These are phyloP conservation scores for Chaetomium strumarium DNA, from an alignment of 2,329 filamentous ascomycete species.

Conservation along the genomic window DNA sequence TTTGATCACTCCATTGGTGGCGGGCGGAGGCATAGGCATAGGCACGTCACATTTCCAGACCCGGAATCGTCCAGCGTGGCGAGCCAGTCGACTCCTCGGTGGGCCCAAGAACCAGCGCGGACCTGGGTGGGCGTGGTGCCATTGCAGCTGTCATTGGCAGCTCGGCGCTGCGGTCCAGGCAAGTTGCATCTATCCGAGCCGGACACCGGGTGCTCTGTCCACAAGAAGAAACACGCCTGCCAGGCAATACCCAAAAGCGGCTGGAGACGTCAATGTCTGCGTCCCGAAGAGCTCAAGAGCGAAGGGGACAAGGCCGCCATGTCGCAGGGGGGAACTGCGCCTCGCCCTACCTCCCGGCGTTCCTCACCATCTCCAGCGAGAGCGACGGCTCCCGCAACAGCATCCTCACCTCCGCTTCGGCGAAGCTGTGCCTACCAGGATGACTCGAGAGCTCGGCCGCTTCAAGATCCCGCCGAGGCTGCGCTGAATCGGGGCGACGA, in stretches of 20 bases:
- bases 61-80: conserved; percentile 21
- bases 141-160: conserved; percentile 15
- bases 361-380: conserved; percentile 41
- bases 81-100: conserved; percentile 21
- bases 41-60: conserved; percentile 9
- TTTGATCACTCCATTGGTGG: background rate
- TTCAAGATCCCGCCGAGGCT: conserved; percentile 27
- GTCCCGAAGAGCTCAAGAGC: conserved; percentile 44
- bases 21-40: conserved; percentile 2
- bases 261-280: conserved; percentile 51
- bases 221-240: conserved; percentile 19
- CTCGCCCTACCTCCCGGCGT: conserved; percentile 50
- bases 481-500: conserved; percentile 29
- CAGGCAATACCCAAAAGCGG: conserved; percentile 19
- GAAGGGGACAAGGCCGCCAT: conserved; percentile 57
- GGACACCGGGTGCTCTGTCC: conserved; percentile 18
- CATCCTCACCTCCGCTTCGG: conserved; percentile 28
- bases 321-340: conserved; percentile 55
- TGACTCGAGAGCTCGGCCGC: conserved; percentile 26
- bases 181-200: conserved; percentile 9
- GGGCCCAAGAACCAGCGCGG: conserved; percentile 19
- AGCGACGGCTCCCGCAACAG: conserved; percentile 29
- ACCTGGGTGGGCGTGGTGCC: conserved; percentile 19
- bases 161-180: conserved; percentile 14
- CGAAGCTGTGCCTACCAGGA: conserved; percentile 29